These are phyloP conservation scores for Centella asiatica DNA, from an alignment of 129 eudicot species.

Conservation along the genomic window DNA sequence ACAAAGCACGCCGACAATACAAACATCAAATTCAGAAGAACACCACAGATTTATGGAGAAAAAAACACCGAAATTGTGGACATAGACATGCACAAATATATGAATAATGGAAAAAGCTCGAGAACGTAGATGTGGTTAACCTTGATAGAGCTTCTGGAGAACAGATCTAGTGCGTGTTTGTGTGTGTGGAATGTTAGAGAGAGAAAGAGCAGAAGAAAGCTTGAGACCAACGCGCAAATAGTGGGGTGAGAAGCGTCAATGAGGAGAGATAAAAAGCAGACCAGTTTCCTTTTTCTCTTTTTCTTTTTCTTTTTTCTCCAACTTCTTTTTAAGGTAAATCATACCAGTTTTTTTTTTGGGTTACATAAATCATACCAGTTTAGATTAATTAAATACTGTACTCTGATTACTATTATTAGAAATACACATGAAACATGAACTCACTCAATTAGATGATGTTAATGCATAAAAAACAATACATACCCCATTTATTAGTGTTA, in stretches of 20 bases:
- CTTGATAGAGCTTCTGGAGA: neutral
- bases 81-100: neutral
- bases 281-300: no score
- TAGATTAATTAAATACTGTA: no score
- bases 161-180: conserved; percentile 7
- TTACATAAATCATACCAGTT: no score
- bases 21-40: conserved; percentile 1
- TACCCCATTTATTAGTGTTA: no score
- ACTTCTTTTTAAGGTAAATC: no score
- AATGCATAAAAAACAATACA: no score
- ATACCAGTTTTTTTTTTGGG: no score
- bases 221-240: conserved; percentile 11
- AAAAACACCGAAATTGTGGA: neutral
- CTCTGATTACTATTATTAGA: no score
- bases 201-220: neutral
- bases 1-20: neutral
- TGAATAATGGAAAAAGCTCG: neutral
- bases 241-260: conserved; percentile 6
- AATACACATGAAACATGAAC: no score
- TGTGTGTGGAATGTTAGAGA: neutral
- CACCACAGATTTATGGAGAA: neutral
- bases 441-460: no score
- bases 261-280: neutral
- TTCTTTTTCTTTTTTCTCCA: no score
- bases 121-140: neutral